A percentile compares a stretch with the other conserved stretches of the same genome.
Evolutionary conservation across 495 filamentous ascomycete species (phyloP).

Genomic region (Podospora tetraspora): DNA sequence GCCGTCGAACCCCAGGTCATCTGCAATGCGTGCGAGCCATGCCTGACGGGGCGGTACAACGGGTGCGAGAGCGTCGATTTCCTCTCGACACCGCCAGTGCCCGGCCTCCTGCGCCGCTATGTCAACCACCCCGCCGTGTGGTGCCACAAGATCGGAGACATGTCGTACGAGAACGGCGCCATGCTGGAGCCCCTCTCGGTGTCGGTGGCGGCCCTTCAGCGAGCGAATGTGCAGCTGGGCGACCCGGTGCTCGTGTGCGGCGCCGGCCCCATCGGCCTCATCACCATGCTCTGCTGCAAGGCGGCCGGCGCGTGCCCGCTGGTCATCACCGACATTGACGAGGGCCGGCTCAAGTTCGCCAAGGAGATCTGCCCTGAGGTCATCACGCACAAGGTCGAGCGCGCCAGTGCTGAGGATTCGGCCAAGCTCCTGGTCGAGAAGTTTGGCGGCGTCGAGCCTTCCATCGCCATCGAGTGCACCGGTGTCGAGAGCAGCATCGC

Average conservation of each 20-base stretch:
- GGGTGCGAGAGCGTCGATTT: conserved; percentile 81
- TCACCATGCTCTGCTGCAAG: conserved; percentile 71
- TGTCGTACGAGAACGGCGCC: conserved; percentile 85
- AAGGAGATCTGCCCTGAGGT: conserved; percentile 68
- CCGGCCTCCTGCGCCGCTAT: conserved; percentile 84
- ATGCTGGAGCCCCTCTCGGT: conserved; percentile 84
- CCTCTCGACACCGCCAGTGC: conserved; percentile 81
- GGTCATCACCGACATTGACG: conserved; percentile 89
- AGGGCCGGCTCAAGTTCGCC: conserved; percentile 74
- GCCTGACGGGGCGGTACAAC: conserved; percentile 86
- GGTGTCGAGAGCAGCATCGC: conserved; percentile 85
- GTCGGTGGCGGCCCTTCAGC: conserved; percentile 75
- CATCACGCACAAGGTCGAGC: conserved; percentile 71
- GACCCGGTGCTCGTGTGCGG: conserved; percentile 83
- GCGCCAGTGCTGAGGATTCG: conserved; percentile 61
- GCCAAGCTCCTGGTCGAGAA: conserved; percentile 59
- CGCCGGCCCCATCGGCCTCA: conserved; percentile 85
- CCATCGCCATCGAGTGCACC: conserved; percentile 80
- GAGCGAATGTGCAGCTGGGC: conserved; percentile 69
- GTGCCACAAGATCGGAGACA: conserved; percentile 88
- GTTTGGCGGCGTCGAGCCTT: conserved; percentile 68
- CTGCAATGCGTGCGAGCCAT: conserved; percentile 84
- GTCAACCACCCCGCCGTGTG: conserved; percentile 87
- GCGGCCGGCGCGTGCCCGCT: conserved; percentile 82
- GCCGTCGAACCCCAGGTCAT: conserved; percentile 89